A percentile compares a stretch with the other conserved stretches of the same genome.
phyloP scores from a whole-genome alignment of 768 basidiomycete species.

The Favolaschia claudopus region DNA sequence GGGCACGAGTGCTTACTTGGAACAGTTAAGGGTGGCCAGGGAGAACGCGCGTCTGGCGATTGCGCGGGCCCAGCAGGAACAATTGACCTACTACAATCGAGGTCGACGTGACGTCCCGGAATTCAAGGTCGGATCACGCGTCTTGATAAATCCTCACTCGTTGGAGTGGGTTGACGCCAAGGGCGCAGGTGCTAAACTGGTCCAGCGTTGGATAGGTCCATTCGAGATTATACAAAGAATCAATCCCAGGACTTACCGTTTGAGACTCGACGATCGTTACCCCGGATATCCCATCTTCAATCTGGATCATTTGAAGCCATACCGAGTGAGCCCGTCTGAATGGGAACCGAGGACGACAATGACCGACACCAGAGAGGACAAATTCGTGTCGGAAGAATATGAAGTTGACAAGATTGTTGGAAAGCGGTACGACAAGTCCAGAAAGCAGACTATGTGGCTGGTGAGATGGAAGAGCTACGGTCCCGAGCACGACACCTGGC shows the following conservation, averaged over 20 bases:
- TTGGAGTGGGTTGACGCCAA: slow-evolving; percentile 24
- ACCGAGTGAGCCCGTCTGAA: background rate
- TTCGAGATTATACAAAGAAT: slow-evolving; percentile 26
- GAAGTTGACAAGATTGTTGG: background rate
- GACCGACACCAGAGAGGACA: background rate
- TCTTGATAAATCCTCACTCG: slow-evolving; percentile 27
- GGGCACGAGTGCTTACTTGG: too few relatives aligned
- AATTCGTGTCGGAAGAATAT: background rate
- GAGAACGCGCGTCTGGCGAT: too few relatives aligned
- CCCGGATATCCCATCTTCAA: slow-evolving; percentile 15
- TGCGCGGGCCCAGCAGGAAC: background rate
- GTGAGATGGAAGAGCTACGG: background rate
- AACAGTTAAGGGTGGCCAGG: too few relatives aligned
- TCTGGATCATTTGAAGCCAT: slow-evolving; percentile 18
- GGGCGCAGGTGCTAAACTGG: slow-evolving; percentile 25
- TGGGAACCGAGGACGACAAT: background rate
- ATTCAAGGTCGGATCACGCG: slow-evolving; percentile 1
- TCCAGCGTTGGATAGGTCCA: slow-evolving; percentile 21
- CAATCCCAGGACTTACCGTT: slow-evolving; percentile 8
- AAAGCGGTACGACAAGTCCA: background rate
- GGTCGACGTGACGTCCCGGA: background rate
- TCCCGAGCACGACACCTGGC: background rate
- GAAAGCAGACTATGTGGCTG: background rate
- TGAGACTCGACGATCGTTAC: slow-evolving; percentile 7
- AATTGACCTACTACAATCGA: background rate